Conservation (phyloP, 768 basidiomycete genomes). For the Amyloporia xantha region DNA sequence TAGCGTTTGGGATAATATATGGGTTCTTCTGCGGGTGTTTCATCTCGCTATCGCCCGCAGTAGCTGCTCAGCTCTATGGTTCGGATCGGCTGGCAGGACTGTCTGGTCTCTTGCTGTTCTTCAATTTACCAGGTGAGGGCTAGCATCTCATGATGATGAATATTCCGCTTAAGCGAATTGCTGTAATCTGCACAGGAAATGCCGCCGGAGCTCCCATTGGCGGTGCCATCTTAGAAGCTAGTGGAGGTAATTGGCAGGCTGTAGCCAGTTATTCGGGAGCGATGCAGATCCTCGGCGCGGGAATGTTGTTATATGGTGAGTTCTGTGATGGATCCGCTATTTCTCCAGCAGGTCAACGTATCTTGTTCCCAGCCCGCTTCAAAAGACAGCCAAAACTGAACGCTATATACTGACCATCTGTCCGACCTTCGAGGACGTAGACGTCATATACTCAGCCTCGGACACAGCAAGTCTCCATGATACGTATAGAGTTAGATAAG, state of each 20-base stretch:
- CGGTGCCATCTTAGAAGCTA: conserved; percentile 16
- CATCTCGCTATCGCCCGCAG: conserved; percentile 29
- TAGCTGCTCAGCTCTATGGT: conserved; percentile 19
- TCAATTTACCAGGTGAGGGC: conserved; percentile 16
- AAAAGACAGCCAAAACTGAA: conserved; percentile 8
- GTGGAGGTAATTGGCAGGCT: conserved; percentile 15
- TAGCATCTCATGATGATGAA: not conserved
- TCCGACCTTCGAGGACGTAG: too few relatives aligned
- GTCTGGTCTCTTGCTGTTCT: conserved; percentile 16
- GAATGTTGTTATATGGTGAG: conserved; percentile 16
- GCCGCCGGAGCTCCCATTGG: conserved; percentile 15
- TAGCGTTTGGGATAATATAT: conserved; percentile 29
- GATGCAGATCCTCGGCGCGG: conserved; percentile 16
- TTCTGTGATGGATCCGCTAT: not conserved
- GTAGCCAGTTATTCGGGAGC: conserved; percentile 18
- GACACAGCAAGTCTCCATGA: too few relatives aligned
- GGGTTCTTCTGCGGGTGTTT: conserved; percentile 33
- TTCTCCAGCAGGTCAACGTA: not conserved
- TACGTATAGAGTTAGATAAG: too few relatives aligned
- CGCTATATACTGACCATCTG: not conserved
- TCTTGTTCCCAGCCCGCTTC: conserved; percentile 10
- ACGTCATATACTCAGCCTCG: too few relatives aligned
- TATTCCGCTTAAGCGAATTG: not conserved
- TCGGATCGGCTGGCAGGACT: conserved; percentile 16
- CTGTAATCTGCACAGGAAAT: conserved; percentile 17